phyloP scores from a whole-genome alignment of 2,329 filamentous ascomycete genomes.

The Myriosclerotinia curreyana region DNA sequence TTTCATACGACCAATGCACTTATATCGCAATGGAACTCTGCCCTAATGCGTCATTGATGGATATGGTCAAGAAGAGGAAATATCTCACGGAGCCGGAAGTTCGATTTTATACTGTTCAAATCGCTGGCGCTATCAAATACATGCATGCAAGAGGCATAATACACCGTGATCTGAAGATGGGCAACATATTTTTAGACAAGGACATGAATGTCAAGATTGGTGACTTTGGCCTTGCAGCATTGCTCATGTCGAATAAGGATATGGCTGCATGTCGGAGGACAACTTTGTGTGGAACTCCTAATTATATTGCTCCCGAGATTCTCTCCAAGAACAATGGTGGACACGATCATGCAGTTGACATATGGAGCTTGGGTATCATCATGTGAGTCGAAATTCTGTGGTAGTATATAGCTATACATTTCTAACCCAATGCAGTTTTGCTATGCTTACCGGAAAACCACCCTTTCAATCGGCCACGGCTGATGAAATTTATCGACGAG shows the following conservation, averaged over 20 bases:
- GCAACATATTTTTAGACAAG: constrained; percentile 91
- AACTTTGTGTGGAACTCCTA: constrained; percentile 93
- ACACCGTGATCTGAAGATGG: constrained; percentile 95
- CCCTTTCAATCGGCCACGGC: constrained; percentile 92
- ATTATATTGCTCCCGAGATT: constrained; percentile 97
- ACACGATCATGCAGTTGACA: constrained; percentile 96
- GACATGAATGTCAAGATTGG: constrained; percentile 98
- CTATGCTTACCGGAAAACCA: constrained; percentile 92
- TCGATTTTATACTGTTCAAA: constrained; percentile 88
- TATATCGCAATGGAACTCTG: constrained; percentile 94
- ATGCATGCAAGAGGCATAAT: constrained; percentile 95
- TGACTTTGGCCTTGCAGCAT: constrained; percentile 90
- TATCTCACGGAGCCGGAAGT: constrained; percentile 92
- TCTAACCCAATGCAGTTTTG: constrained; percentile 60
- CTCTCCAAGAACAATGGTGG: constrained; percentile 90
- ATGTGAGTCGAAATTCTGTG: constrained; percentile 55
- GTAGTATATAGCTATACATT: constrained; percentile 22
- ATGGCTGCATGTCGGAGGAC: constrained; percentile 78
- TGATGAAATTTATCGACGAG: constrained; percentile 78
- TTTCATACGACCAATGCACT: constrained; percentile 83
- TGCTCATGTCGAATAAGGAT: constrained; percentile 88
- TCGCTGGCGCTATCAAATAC: constrained; percentile 96
- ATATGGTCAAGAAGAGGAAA: constrained; percentile 92
- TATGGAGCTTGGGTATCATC: constrained; percentile 98
- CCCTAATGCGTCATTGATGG: constrained; percentile 93